These are phyloP conservation scores for Apiospora hydei DNA, from an alignment of 2,329 filamentous ascomycete genomes.

Conservation along the genomic window DNA sequence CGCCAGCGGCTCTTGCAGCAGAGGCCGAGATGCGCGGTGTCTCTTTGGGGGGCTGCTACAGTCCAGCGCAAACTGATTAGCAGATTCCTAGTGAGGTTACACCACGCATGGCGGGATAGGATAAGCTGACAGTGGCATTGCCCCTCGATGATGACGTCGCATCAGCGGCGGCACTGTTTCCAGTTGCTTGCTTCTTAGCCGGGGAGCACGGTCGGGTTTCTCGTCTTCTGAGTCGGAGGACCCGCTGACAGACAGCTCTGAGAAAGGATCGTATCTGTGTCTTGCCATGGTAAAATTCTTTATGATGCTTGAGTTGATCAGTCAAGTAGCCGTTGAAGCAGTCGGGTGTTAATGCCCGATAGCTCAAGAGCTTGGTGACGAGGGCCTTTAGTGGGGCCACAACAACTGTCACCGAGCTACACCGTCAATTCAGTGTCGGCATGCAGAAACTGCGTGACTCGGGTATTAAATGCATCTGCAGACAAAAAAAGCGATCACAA, in stretches of 20 bases:
- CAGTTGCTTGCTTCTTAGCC: not conserved
- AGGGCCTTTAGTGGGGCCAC: not conserved
- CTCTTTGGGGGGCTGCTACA: not conserved
- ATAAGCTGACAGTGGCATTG: not conserved
- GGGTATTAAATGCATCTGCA: not conserved
- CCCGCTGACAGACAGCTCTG: not conserved
- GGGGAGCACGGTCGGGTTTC: not conserved
- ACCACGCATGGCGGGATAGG: not conserved
- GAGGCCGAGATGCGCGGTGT: not conserved
- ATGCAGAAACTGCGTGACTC: not conserved
- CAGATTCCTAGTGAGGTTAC: not conserved
- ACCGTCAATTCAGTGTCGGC: not conserved
- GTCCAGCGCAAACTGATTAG: not conserved
- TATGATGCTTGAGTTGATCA: not conserved
- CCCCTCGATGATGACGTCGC: constrained; percentile 1
- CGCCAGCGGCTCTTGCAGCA: not conserved
- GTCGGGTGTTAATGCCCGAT: not conserved
- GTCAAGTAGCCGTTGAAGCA: not conserved
- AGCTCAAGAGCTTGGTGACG: not conserved
- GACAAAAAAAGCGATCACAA: not conserved
- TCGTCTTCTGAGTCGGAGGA: not conserved
- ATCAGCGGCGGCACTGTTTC: not conserved
- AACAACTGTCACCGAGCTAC: not conserved
- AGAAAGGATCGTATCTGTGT: not conserved
- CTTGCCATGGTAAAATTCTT: not conserved